These are phyloP conservation scores for Erysimum cheiranthoides DNA, from an alignment of 345 rosid genomes.

Conservation along the genomic window DNA sequence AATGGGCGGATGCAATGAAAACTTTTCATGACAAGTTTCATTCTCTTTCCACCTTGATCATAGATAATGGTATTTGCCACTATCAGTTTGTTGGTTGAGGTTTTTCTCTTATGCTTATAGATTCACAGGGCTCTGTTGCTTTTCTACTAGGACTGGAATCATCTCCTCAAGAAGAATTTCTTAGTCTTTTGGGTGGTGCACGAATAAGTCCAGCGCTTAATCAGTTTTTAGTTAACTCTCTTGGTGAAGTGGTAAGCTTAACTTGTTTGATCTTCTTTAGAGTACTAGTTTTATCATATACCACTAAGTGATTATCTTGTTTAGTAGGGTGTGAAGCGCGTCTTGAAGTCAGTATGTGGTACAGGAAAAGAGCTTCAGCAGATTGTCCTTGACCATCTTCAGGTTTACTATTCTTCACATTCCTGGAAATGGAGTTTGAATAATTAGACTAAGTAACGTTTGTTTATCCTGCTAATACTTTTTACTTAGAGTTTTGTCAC, in stretches of 20 bases:
- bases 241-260: constrained; percentile 78
- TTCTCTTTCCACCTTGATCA: constrained; percentile 69
- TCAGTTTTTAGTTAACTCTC: constrained; percentile 86
- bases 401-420: constrained; percentile 56
- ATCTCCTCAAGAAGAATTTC: constrained; percentile 91
- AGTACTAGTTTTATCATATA: constrained; percentile 23
- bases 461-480: not conserved
- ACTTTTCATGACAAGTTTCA: constrained; percentile 79
- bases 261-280: constrained; percentile 30
- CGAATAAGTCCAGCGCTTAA: constrained; percentile 89
- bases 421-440: constrained; percentile 16
- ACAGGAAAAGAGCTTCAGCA: constrained; percentile 92
- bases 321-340: constrained; percentile 85
- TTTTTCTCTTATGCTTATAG: constrained; percentile 16
- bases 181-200: constrained; percentile 89
- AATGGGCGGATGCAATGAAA: constrained; percentile 89
- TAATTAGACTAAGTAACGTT: constrained; percentile 5
- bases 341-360: constrained; percentile 78
- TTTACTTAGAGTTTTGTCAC: constrained; percentile 14
- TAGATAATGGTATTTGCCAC: constrained; percentile 66
- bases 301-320: constrained; percentile 37
- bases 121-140: constrained; percentile 31
- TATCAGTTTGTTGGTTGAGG: constrained; percentile 14
- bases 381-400: constrained; percentile 84
- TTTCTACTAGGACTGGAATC: constrained; percentile 75